Evolutionary conservation across 148 eudicot species (phyloP).

Genomic region (Camellia japonica): DNA sequence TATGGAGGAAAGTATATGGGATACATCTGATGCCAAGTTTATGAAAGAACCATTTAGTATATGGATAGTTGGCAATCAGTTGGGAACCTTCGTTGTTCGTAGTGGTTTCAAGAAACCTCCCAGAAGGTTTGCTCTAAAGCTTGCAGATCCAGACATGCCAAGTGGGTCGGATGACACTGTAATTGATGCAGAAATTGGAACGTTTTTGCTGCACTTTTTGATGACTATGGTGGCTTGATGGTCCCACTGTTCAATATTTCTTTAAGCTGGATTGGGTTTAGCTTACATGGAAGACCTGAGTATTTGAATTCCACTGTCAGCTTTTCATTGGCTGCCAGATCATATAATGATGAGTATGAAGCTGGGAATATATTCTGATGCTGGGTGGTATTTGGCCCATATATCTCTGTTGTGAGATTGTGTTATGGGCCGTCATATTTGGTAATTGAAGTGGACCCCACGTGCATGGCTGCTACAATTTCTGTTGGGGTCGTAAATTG

Average conservation of each 20-base stretch:
- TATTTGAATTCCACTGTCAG: constrained; percentile 58
- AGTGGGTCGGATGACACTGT: constrained; percentile 76
- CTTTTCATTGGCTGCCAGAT: constrained; percentile 83
- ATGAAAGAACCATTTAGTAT: constrained; percentile 67
- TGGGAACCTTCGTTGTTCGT: constrained; percentile 77
- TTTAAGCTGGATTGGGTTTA: constrained; percentile 67
- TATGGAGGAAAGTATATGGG: constrained; percentile 86
- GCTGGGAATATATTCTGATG: too few relatives aligned
- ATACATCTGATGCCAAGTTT: constrained; percentile 60
- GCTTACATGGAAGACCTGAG: constrained; percentile 72
- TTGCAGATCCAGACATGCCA: constrained; percentile 54
- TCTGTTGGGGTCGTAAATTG: too few relatives aligned
- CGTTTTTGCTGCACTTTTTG: constrained; percentile 92
- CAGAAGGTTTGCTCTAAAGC: constrained; percentile 79
- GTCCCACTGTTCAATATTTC: constrained; percentile 85
- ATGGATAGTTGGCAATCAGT: constrained; percentile 78
- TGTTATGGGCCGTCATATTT: too few relatives aligned
- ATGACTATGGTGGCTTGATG: constrained; percentile 99
- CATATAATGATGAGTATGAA: constrained; percentile 93
- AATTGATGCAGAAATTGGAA: constrained; percentile 76
- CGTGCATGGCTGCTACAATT: too few relatives aligned
- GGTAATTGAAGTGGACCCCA: too few relatives aligned
- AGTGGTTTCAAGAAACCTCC: constrained; percentile 86
- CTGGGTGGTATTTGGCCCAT: too few relatives aligned
- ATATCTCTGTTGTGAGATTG: too few relatives aligned